Evolutionary conservation across 768 basidiomycete species (phyloP).

Genomic region (Paxillus ammoniavirescens): DNA sequence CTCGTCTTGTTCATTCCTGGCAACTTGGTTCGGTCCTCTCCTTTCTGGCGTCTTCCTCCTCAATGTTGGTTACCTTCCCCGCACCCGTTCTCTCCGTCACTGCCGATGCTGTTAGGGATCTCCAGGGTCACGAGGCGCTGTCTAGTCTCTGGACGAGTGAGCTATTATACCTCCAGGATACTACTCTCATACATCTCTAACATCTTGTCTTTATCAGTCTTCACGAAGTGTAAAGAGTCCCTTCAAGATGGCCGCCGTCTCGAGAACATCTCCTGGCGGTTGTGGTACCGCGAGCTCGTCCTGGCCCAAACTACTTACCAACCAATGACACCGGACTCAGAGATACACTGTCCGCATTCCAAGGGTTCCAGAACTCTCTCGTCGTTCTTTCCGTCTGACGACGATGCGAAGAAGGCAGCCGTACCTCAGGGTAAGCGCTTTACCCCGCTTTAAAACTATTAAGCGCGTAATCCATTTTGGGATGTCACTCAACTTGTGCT

Average conservation of each 20-base stretch:
- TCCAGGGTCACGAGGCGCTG: conserved; percentile 68
- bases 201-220: conserved; percentile 47
- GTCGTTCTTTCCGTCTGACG: conserved; percentile 27
- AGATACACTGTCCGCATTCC: conserved; percentile 13
- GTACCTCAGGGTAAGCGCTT: conserved; percentile 13
- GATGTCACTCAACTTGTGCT: conserved; percentile 9
- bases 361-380: conserved; percentile 20
- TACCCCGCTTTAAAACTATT: conserved; percentile 7
- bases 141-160: conserved; percentile 67
- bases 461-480: conserved; percentile 11
- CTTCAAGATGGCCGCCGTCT: conserved; percentile 78
- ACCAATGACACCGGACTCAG: conserved; percentile 28
- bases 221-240: conserved; percentile 79
- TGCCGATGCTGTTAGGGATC: conserved; percentile 61
- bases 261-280: conserved; percentile 86
- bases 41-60: conserved; percentile 3
- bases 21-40: conserved; percentile 2
- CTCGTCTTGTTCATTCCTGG: conserved; percentile 4
- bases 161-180: conserved; percentile 15
- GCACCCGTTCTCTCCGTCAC: conserved; percentile 65
- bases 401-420: conserved; percentile 13
- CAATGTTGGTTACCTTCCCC: conserved; percentile 55
- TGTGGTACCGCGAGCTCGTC: conserved; percentile 71
- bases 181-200: conserved; percentile 7
- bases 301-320: conserved; percentile 29